Evolutionary conservation across 352 stramenopile genomes (phyloP), one percentile per base, ranked within the genome.

Genomic region (Phytopythium delawarense): DNA sequence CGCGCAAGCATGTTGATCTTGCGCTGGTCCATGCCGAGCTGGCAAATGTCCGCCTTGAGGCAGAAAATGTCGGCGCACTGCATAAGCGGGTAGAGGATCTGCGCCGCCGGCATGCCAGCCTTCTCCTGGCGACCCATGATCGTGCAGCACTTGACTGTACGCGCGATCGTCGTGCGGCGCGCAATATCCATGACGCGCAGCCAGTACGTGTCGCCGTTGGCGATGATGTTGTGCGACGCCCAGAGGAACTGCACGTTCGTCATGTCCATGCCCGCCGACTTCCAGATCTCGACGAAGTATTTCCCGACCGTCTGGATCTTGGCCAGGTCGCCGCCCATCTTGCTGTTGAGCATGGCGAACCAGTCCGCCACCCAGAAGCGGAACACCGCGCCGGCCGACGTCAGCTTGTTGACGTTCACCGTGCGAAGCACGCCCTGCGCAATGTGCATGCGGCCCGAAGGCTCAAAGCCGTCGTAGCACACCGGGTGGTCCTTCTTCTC

Each of bases 281-380:
- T 99, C 98, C 98, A 99, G 63, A 99, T 98, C 75, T 99, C 96
- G 59, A 99, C 98, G 70, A 99, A 96, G 81, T 99, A 99, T 60
- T 93, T 75, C 52, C 94, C 94, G 44, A 98, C 94, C 18, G 86
- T 90, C 40, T 89, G 89, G 72, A 99, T 99, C 80, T 99, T 99
- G 49, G 96, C 84, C 28, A 99, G 75, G 71, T 99, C 96, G 39
- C 96, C 96, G 57, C 95, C 96, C 96, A 99, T 99, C 79, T 99
- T 99, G 78, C 98, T 98, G 78, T 99, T 99, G 68, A 99, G 94
- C 68, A 99, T 94, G 18, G 97, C 98, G 74, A 99, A 99, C 98
- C 98, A 99, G 75, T 99, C 98, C n/a, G 98, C 98, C 32, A 99
- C 97, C 98, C 98, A 99, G 76, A 99, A 99, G 70, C 98, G 96